phyloP scores from a whole-genome alignment of 2,329 filamentous ascomycete species.

The Sporothrix mexicana region DNA sequence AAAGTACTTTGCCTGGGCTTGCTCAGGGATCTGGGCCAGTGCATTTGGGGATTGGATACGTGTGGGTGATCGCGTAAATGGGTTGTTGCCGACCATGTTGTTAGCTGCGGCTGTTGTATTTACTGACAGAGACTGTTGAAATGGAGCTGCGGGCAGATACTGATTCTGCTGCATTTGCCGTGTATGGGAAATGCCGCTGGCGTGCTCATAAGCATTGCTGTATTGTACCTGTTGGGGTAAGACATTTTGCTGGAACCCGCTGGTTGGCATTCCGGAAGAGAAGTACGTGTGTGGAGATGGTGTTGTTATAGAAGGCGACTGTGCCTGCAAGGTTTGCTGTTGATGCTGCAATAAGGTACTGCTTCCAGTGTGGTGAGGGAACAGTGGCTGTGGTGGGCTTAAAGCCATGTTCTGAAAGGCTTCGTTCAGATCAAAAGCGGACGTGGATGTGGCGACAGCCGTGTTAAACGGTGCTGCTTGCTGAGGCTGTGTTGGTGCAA shows the following conservation, averaged over 20 bases:
- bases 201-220: constrained; percentile 57
- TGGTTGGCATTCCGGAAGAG: constrained; percentile 4
- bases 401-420: constrained; percentile 79
- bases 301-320: constrained; percentile 41
- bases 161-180: constrained; percentile 45
- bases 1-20: constrained; percentile 54
- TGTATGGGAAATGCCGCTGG: constrained; percentile 36
- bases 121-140: constrained; percentile 47
- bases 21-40: constrained; percentile 60
- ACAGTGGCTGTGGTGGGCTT: constrained; percentile 64
- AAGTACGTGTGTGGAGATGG: constrained; percentile 48
- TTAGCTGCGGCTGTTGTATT: constrained; percentile 46
- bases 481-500: constrained; percentile 44
- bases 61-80: constrained; percentile 56
- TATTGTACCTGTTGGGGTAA: constrained; percentile 29
- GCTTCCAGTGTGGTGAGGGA: constrained; percentile 74
- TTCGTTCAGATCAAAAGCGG: constrained; percentile 58
- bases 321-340: constrained; percentile 24
- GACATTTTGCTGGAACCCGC: constrained; percentile 26
- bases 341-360: constrained; percentile 48
- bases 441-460: constrained; percentile 42
- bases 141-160: constrained; percentile 41
- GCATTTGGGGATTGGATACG: constrained; percentile 55
- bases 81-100: constrained; percentile 51
- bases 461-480: constrained; percentile 20